phyloP scores from a whole-genome alignment of 2,329 filamentous ascomycete species.

The Arthrobotrys musiformis region DNA sequence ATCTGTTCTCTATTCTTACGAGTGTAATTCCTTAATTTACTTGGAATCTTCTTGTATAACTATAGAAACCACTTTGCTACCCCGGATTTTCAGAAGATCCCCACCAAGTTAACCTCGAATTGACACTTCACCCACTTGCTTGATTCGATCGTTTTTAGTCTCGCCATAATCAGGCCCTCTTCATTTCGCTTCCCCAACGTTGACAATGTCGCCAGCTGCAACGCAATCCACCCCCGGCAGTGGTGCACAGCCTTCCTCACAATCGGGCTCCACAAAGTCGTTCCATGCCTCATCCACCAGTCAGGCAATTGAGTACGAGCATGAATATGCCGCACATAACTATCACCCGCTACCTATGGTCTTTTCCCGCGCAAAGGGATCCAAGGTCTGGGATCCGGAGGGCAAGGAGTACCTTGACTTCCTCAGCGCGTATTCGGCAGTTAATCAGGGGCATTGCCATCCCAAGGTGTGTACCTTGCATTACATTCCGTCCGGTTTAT shows the following conservation, averaged over 20 bases:
- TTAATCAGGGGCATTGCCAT: constrained; percentile 98
- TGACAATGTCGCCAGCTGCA: constrained; percentile 50
- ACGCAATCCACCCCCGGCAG: constrained; percentile 24
- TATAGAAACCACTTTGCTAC: not conserved
- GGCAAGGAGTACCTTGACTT: constrained; percentile 96
- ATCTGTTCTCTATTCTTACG: too few species aligned
- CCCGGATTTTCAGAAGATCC: not conserved
- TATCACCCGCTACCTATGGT: constrained; percentile 97
- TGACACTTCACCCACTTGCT: constrained; percentile 1
- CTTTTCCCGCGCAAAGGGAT: constrained; percentile 84
- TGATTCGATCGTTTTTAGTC: not conserved
- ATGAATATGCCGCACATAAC: constrained; percentile 92
- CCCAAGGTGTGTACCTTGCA: constrained; percentile 80
- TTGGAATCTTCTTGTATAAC: not conserved
- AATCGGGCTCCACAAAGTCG: constrained; percentile 60
- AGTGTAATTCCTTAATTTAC: not conserved
- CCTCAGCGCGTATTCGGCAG: constrained; percentile 95
- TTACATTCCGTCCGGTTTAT: not conserved
- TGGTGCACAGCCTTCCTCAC: constrained; percentile 11
- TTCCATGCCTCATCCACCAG: constrained; percentile 81
- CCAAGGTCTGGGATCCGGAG: constrained; percentile 96
- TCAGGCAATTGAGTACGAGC: constrained; percentile 81
- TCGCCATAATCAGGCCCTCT: constrained; percentile 29
- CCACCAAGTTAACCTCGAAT: too few species aligned
- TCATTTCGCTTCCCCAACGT: constrained; percentile 32